These are phyloP conservation scores for Chaetothyriales sp. DNA, from an alignment of 2,329 filamentous ascomycete species.

Conservation along the genomic window DNA sequence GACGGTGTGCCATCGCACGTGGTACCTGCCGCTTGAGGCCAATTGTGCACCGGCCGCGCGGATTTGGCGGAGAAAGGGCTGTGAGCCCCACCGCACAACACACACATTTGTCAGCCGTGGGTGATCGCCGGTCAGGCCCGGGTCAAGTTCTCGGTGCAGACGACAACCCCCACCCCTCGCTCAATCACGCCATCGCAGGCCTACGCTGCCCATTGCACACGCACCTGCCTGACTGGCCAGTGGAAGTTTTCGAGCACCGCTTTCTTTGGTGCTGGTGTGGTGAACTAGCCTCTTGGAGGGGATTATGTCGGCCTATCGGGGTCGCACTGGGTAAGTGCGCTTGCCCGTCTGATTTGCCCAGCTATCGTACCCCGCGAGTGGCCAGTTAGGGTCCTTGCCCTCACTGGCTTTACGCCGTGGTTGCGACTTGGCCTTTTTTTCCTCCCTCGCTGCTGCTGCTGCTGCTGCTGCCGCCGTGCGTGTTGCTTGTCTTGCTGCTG, in stretches of 20 bases:
- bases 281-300: neutral
- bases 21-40: neutral
- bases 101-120: neutral
- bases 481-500: neutral
- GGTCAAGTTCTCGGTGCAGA: neutral
- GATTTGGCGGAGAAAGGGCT: neutral
- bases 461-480: neutral
- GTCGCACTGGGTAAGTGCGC: conserved; percentile 43
- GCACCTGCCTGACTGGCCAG: neutral
- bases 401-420: neutral
- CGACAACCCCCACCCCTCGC: neutral
- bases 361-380: neutral
- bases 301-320: conserved; percentile 59
- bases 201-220: neutral
- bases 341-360: neutral
- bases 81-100: neutral
- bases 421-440: neutral
- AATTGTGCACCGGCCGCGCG: neutral
- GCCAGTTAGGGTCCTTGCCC: too few relatives aligned
- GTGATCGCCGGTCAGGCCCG: neutral
- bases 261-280: neutral
- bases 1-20: neutral
- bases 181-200: neutral
- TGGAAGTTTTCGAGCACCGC: neutral
- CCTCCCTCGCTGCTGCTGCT: neutral